A percentile compares a stretch with the other conserved stretches of the same genome.
phyloP scores from a whole-genome alignment of 2,329 filamentous ascomycete genomes.

The Aspergillus tubingensis region DNA sequence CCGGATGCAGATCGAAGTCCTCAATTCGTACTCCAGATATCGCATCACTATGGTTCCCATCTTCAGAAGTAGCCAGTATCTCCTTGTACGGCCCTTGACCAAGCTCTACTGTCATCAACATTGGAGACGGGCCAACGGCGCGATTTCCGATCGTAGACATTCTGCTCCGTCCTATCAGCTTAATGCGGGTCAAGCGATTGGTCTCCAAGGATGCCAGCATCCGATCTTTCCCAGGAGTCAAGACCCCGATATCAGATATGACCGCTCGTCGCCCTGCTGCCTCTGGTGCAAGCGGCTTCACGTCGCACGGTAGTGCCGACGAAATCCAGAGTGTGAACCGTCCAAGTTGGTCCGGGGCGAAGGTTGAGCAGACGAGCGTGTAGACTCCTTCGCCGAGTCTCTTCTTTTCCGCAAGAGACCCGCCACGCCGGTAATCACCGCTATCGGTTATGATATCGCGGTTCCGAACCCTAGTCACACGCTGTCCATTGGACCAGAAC shows the following conservation, averaged over 20 bases:
- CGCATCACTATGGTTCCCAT: constrained; percentile 73
- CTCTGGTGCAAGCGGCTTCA: constrained; percentile 68
- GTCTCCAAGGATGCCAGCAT: constrained; percentile 56
- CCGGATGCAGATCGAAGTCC: constrained; percentile 73
- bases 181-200: constrained; percentile 62
- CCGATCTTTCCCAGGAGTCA: constrained; percentile 57
- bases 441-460: constrained; percentile 81
- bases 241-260: constrained; percentile 44
- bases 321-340: constrained; percentile 75
- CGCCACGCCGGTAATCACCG: constrained; percentile 83
- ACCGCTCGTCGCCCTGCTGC: constrained; percentile 72
- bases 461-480: constrained; percentile 66
- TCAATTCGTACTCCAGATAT: constrained; percentile 66
- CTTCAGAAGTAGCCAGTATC: constrained; percentile 66
- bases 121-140: constrained; percentile 48
- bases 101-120: constrained; percentile 72
- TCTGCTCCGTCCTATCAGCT: constrained; percentile 55
- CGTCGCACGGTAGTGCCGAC: constrained; percentile 55
- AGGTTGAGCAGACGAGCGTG: constrained; percentile 87
- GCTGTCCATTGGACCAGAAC: constrained; percentile 72
- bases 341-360: constrained; percentile 75
- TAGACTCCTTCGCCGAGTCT: constrained; percentile 72
- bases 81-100: constrained; percentile 70
- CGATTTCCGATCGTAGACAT: constrained; percentile 44
- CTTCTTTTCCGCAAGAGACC: constrained; percentile 66